phyloP scores from a whole-genome alignment of 2,329 filamentous ascomycete genomes.

The Exophiala spinifera region DNA sequence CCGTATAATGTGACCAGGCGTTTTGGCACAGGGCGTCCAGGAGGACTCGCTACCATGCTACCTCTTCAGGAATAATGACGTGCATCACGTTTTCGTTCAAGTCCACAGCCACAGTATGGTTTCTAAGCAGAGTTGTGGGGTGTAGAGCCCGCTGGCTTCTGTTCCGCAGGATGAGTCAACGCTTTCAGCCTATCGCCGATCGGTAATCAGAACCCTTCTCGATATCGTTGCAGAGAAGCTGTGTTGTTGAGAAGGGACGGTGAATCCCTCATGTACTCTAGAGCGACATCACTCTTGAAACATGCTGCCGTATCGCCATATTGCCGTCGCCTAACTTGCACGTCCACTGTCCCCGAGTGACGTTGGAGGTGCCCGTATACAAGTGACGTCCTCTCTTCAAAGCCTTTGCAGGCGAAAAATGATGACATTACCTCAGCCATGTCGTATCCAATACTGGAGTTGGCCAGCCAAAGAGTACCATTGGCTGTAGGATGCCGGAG shows the following conservation, averaged over 20 bases:
- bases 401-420: slow-evolving; percentile 5
- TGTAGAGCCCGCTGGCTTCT: neutral
- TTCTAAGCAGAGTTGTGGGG: neutral
- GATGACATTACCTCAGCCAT: slow-evolving; percentile 23
- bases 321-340: neutral
- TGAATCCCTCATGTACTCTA: slow-evolving; percentile 12
- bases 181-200: slow-evolving; percentile 6
- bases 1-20: neutral
- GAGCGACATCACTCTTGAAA: neutral
- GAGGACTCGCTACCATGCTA: neutral
- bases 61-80: neutral
- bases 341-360: neutral
- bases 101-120: neutral
- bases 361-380: neutral
- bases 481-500: neutral
- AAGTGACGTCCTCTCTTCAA: slow-evolving; percentile 11
- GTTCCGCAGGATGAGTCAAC: neutral
- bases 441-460: slow-evolving; percentile 3
- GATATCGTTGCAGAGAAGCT: slow-evolving; percentile 3
- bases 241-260: neutral
- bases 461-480: neutral
- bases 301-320: neutral
- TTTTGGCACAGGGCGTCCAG: neutral
- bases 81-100: neutral
- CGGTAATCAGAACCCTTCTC: slow-evolving; percentile 4